Conservation (phyloP, 768 basidiomycete genomes). For the Amanita thiersii region DNA sequence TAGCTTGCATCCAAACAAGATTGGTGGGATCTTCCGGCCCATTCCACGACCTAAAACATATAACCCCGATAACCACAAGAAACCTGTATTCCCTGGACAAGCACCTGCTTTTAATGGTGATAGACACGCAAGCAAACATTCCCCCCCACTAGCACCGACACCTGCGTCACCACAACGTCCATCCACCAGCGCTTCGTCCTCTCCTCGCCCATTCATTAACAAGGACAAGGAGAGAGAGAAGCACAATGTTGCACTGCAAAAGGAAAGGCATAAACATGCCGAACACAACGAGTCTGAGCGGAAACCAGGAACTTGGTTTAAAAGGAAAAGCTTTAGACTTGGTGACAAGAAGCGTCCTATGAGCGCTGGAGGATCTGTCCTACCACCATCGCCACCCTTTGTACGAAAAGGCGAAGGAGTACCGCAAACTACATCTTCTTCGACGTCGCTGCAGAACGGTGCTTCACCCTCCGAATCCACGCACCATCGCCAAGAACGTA, state of each 20-base stretch:
- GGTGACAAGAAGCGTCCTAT: conserved; percentile 14
- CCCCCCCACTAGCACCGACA: conserved; percentile 19
- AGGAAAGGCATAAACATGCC: conserved; percentile 1
- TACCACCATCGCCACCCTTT: conserved; percentile 9
- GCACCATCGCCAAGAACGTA: too few species aligned
- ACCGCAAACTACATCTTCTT: background rate
- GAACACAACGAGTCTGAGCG: conserved; percentile 31
- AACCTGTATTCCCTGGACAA: background rate
- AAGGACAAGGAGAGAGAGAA: conserved; percentile 32
- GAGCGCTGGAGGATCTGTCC: background rate
- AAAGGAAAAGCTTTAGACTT: conserved; percentile 38
- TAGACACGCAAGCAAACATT: conserved; percentile 8
- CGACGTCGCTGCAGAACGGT: background rate
- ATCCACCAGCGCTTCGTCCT: conserved; percentile 9
- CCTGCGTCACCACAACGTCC: conserved; percentile 12
- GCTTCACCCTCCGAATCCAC: conserved; percentile 7
- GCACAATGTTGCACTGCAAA: conserved; percentile 22
- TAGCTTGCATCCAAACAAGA: too few species aligned
- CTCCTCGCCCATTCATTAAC: conserved; percentile 12
- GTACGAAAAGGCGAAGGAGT: background rate
- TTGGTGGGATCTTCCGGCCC: conserved; percentile 15
- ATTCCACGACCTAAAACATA: conserved; percentile 2
- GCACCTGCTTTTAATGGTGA: background rate
- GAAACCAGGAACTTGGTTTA: conserved; percentile 41
- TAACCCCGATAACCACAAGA: background rate